Evolutionary conservation across 2,329 filamentous ascomycete genomes (phyloP), one percentile per base, ranked within the genome.

Genomic region (Colletotrichum aenigma): DNA sequence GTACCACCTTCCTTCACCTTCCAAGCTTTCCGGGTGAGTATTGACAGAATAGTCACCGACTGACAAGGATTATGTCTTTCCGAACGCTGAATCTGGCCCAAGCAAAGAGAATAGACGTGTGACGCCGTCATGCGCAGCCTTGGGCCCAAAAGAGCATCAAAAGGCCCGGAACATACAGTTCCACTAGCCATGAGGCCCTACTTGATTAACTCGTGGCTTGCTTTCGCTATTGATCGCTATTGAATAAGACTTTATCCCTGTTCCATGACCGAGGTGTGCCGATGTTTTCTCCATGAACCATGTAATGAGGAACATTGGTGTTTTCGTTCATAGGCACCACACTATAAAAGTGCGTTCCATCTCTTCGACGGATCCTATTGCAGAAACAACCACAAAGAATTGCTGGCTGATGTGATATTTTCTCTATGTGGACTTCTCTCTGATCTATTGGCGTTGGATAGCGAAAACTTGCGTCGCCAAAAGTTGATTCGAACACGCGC

Each of bases 371-470:
- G 4, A 52, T 13, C 4, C 43, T 52, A 0, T 0, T 52, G 2
- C n/a, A 13, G n/a, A 4, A 52, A 7, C n/a, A 52, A 28, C 26
- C 26, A 26, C 26, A 26, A 26, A 26, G 26, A 26, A 26, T 26
- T 4, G 26, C 26, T 26, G 4, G 26, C 26, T 4, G 26, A 26
- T 26, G 5, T 26, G 26, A 26, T 4, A 26, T 4, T 26, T 26
- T 26, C 26, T 26, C 26, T 26, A 26, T 26, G 26, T 26, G 26
- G 26, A n/a, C n/a, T 12, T 48, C 7, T 13, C 43, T 48, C 3
- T 21, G 0, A 13, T 52, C n/a, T 2, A 0, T 21, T 2, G 43
- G n/a, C 10, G 4, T 0, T 52, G 6, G 4, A 13, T 1, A 13
- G n/a, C n/a, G 2, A 2, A 52, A 21, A 6, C 3, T 3, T 21